Base-by-base conservation (phyloP, 2,329 filamentous ascomycete species). In the Colletotrichum somersetense region DNA sequence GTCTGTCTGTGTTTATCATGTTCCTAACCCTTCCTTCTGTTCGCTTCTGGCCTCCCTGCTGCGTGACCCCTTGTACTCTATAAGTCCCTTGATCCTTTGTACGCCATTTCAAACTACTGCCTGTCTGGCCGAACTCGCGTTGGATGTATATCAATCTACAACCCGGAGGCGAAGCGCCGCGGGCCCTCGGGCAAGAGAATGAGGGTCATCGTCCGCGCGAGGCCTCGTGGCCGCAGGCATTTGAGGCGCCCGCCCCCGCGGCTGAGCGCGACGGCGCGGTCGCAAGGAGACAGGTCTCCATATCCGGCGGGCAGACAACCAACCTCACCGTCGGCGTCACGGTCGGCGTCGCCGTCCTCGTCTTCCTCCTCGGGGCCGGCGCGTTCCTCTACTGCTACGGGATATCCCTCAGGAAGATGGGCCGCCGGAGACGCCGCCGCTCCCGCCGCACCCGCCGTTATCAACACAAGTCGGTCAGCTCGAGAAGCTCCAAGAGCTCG, bases 321-420 rank as follows among this genome's bases (percentile, higher is more conserved):
- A 83, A 85, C 74, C 78, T 80, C 64, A 83, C 81, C 44, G 85
- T 85, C 66, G 84, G 84, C 66, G 77, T 85, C 70, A 79, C 83
- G 4, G 80, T 86, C 56, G 84, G 81, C 69, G 76, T 86, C 52
- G 76, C 83, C 5, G 77, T 85, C 26, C 79, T 80, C 35, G 75
- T 80, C 26, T 86, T 86, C 67, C 66, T 86, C 67, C 75, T 80
- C 20, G 81, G 77, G 26, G 71, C 81, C 23, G 66, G 76, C 50
- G 78, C 78, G 48, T 86, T 86, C 72, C 73, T 84, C 48, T 83
- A 80, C 74, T 75, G 78, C 5, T 86, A 85, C 73, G 79, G 83
- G 58, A 67, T 72, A 26, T 82, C 84, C 3, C 79, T 85, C 55
- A 78, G 79, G 8, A 80, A 81, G 66, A 77, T 77, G 1, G 74